These are phyloP conservation scores for Ascochyta koolunga DNA, from an alignment of 2,329 filamentous ascomycete species.

Conservation along the genomic window DNA sequence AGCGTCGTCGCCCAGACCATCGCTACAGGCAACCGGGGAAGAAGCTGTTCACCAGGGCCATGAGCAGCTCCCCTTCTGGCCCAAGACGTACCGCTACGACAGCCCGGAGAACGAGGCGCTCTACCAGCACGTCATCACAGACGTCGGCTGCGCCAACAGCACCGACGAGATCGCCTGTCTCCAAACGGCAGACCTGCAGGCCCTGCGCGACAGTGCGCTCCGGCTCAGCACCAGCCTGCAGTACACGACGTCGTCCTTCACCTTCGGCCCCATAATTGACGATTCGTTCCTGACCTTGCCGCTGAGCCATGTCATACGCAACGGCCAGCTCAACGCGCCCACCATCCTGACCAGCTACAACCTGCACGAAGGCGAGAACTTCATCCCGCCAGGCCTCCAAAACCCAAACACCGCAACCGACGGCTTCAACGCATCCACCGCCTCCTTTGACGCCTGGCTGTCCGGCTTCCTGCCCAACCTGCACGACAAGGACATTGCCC, in stretches of 20 bases:
- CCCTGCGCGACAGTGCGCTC: conserved; percentile 59
- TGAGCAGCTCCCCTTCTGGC: conserved; percentile 65
- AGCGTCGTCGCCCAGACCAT: conserved; percentile 61
- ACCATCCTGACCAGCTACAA: conserved; percentile 65
- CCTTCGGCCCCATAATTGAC: conserved; percentile 67
- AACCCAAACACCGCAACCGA: conserved; percentile 37
- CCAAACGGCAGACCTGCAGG: conserved; percentile 60
- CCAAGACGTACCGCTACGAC: conserved; percentile 63
- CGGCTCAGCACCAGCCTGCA: conserved; percentile 56
- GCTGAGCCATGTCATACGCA: conserved; percentile 53
- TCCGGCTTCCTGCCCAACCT: conserved; percentile 60
- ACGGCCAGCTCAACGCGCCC: conserved; percentile 53
- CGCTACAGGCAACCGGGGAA: conserved; percentile 53
- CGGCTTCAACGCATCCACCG: conserved; percentile 58
- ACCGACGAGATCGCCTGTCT: conserved; percentile 60
- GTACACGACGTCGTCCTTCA: conserved; percentile 63
- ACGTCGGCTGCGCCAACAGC: conserved; percentile 54
- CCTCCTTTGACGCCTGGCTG: conserved; percentile 61
- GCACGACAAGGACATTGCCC: conserved; percentile 46
- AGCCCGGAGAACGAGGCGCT: conserved; percentile 58
- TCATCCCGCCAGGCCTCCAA: conserved; percentile 60
- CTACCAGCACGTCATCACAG: conserved; percentile 55
- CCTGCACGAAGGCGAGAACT: conserved; percentile 67
- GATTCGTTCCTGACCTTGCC: conserved; percentile 57
- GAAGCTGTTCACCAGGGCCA: conserved; percentile 57